phyloP scores from a whole-genome alignment of 306 rosid genomes.

The Glycine tomentella region DNA sequence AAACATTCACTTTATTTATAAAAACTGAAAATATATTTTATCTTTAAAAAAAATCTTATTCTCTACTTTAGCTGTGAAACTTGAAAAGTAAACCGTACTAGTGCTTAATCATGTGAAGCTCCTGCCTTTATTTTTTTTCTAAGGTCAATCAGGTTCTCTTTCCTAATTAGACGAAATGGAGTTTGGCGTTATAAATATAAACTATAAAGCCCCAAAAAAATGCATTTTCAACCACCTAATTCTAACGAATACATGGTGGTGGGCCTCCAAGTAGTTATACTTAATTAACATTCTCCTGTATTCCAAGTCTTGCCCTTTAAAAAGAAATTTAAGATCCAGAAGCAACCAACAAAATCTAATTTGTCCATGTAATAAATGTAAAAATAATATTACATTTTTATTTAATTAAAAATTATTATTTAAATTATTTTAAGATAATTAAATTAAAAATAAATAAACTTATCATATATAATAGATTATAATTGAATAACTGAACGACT shows the following conservation, averaged over 20 bases:
- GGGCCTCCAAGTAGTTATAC: slow-evolving; percentile 40
- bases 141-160: not conserved
- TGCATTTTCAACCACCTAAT: slow-evolving; percentile 42
- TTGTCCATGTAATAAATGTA: too few relatives aligned
- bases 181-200: not conserved
- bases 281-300: not conserved
- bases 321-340: not conserved
- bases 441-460: too few relatives aligned
- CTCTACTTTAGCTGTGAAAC: not conserved
- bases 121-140: not conserved
- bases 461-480: too few relatives aligned
- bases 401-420: too few relatives aligned
- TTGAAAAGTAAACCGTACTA: slow-evolving; percentile 26
- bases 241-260: slow-evolving; percentile 46
- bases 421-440: too few relatives aligned
- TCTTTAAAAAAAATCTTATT: not conserved
- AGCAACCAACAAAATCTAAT: not conserved
- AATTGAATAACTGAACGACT: too few relatives aligned
- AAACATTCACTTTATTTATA: not conserved
- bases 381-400: too few relatives aligned
- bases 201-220: slow-evolving; percentile 13
- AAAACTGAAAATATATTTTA: not conserved
- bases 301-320: slow-evolving; percentile 30
- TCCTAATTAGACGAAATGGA: not conserved
- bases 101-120: slow-evolving; percentile 20